These are phyloP conservation scores for Talaromyces sp. DNA, from an alignment of 2,329 filamentous ascomycete genomes.

Conservation along the genomic window DNA sequence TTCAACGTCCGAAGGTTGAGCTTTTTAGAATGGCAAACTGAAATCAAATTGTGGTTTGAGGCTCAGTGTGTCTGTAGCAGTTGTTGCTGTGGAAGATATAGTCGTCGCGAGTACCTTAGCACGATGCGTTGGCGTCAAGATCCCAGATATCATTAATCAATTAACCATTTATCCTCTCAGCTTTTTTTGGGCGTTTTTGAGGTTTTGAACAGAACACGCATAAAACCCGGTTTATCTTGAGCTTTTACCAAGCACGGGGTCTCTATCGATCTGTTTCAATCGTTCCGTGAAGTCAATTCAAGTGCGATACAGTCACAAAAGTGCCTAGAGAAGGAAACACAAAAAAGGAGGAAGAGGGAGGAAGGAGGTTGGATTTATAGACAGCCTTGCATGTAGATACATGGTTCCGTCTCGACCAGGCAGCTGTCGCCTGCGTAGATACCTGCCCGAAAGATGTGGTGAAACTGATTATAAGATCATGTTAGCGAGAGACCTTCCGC, in stretches of 20 bases:
- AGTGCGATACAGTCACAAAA: constrained; percentile 11
- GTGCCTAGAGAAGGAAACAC: constrained; percentile 4
- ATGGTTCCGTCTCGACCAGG: not conserved
- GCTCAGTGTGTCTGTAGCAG: constrained; percentile 4
- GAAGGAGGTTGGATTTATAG: constrained; percentile 2
- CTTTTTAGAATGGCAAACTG: not conserved
- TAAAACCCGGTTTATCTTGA: constrained; percentile 19
- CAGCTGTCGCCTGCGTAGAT: not conserved
- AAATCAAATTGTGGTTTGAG: not conserved
- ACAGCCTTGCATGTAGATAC: not conserved
- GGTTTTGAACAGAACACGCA: constrained; percentile 17
- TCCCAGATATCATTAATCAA: constrained; percentile 19
- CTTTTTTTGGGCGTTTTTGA: constrained; percentile 17
- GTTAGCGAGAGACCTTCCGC: not conserved
- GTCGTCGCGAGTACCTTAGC: constrained; percentile 10
- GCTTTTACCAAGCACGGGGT: constrained; percentile 14
- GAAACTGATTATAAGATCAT: not conserved
- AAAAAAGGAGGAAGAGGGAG: not conserved
- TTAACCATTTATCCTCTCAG: constrained; percentile 17
- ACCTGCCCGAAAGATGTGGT: not conserved
- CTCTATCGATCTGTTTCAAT: constrained; percentile 11
- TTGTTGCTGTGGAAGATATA: constrained; percentile 13
- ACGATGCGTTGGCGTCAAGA: constrained; percentile 8
- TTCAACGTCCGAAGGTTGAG: not conserved
- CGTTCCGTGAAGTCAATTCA: constrained; percentile 7